Base-by-base conservation (phyloP, 208 protist species). In the Crithidia thermophila region DNA sequence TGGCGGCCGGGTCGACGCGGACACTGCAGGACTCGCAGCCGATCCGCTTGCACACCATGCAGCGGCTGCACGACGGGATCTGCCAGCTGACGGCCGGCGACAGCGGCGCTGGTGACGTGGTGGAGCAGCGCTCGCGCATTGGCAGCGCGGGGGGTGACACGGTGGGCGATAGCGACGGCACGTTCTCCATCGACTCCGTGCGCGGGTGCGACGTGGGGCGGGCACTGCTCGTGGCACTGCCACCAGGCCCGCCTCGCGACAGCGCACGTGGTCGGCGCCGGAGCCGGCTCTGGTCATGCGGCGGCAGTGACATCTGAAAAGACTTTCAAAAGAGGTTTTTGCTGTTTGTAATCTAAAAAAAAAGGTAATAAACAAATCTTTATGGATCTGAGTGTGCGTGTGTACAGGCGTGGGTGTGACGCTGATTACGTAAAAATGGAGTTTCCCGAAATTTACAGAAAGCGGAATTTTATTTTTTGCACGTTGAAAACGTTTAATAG, bases 1-100 rank as follows among this genome's bases (percentile, higher is more conserved):
- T 84, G 36, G 78, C 65, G 10, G 62, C 67, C 10, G 84, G 79
- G 40, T 93, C 85, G 16, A 90, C 66, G 11, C 65, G 71, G 1
- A 72, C 53, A 18, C 60, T 79, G 58, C 79, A 75, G 45, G 58
- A 66, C 5, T 64, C 77, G 64, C 90, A 95, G 18, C 68, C 75
- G 3, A 95, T 65, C 23, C 66, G 70, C 16, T 85, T 83, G 58
- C 87, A 93, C 21, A 67, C 76, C 16, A 91, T 39, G 78, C 90
- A 95, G 27, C 87, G 84, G 37, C 86, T 81, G 23, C 72, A 82
- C 0, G 85, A 90, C 9, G 87, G 58, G 43, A 88, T 85, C 46
- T 93, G 84, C 90, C 90, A 95, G 46, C 53, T 75, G 8, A 62
- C 47, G 9, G 40, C 56, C 11, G 59, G 53, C 16, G 63, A 62